Conservation (phyloP, 2,329 filamentous ascomycete genomes). For the Thielaviopsis euricoi region DNA sequence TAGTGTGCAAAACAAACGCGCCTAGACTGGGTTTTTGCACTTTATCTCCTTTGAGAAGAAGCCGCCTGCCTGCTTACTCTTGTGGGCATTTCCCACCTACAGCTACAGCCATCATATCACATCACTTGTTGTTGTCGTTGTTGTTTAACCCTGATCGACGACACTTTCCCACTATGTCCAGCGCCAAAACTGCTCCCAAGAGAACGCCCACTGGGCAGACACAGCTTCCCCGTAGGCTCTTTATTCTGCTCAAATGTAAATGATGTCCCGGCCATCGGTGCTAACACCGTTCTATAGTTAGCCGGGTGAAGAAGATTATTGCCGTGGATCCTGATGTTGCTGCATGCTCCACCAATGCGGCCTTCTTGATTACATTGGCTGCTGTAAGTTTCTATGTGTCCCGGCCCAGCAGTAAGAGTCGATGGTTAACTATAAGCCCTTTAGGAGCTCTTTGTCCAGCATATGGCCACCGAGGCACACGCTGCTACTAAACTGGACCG, state of each 20-base stretch:
- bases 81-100: too few relatives aligned
- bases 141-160: not conserved
- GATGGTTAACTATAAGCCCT: not conserved
- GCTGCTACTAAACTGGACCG: constrained; percentile 80
- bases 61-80: too few relatives aligned
- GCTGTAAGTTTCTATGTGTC: constrained; percentile 40
- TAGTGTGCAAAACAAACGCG: not conserved
- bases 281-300: constrained; percentile 39
- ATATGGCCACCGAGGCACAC: constrained; percentile 70
- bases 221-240: constrained; percentile 60
- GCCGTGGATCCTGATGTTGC: constrained; percentile 70
- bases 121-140: too few relatives aligned
- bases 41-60: constrained; percentile 6
- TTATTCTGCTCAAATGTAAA: not conserved
- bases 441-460: constrained; percentile 88
- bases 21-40: not conserved
- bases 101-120: too few relatives aligned
- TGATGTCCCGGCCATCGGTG: not conserved
- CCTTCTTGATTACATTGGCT: constrained; percentile 83
- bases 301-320: constrained; percentile 92
- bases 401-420: not conserved
- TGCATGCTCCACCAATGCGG: constrained; percentile 81
- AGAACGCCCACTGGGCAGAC: constrained; percentile 66
- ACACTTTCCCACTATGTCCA: constrained; percentile 3
- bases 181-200: constrained; percentile 23